Percentiles rank a stretch among this genome's conserved stretches.
These are phyloP conservation scores for Pseudogymnoascus sp. DNA, from an alignment of 2,329 filamentous ascomycete species.

Conservation along the genomic window DNA sequence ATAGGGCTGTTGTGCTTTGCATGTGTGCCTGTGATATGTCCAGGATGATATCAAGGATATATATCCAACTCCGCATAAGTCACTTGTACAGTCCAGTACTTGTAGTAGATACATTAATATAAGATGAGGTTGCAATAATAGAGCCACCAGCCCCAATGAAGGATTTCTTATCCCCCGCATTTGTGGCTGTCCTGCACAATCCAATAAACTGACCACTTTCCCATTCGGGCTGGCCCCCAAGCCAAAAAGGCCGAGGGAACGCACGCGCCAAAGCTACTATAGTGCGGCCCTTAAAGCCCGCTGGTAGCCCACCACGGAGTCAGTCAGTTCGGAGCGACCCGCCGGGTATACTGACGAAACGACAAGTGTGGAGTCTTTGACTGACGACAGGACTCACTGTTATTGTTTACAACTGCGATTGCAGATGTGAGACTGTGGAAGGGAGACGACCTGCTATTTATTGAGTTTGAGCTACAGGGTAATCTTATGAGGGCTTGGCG, in stretches of 20 bases:
- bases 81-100: neutral
- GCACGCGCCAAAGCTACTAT: neutral
- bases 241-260: neutral
- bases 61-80: neutral
- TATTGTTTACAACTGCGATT: neutral
- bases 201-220: neutral
- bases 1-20: neutral
- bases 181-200: neutral
- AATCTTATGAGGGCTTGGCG: conserved; percentile 4
- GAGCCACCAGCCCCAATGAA: neutral
- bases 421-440: neutral
- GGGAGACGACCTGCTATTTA: neutral
- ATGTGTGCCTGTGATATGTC: neutral
- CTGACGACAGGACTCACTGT: neutral
- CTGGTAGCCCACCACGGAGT: neutral
- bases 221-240: conserved; percentile 1
- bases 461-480: neutral
- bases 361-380: neutral
- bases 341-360: neutral
- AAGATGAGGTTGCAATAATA: neutral
- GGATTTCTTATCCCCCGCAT: neutral
- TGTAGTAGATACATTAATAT: neutral
- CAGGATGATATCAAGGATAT: neutral
- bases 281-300: neutral
- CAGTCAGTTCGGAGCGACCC: neutral